Percentiles rank a stretch among this genome's conserved stretches.
Conservation (phyloP, 441 rosid genomes). For the Capsella rubella region DNA sequence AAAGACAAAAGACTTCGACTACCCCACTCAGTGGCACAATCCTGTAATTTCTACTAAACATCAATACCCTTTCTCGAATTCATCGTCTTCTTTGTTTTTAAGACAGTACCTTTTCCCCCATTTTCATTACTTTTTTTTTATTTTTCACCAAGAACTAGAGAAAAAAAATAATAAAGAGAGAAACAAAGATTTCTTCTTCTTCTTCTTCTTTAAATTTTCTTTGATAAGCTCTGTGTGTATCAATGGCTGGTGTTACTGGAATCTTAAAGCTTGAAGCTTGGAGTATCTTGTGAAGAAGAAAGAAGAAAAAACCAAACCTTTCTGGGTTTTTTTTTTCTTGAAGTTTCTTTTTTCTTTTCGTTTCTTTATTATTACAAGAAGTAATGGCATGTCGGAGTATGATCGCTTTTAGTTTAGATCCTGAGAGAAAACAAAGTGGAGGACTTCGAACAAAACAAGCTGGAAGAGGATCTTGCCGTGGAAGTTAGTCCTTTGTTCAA, state of each 20-base stretch:
- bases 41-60: slow-evolving; percentile 47
- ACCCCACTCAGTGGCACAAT: slow-evolving; percentile 56
- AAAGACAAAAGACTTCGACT: slow-evolving; percentile 50
- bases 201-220: not conserved
- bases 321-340: not conserved
- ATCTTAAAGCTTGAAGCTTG: slow-evolving; percentile 77
- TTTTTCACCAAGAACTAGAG: slow-evolving; percentile 24
- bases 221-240: not conserved
- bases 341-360: not conserved
- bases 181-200: not conserved
- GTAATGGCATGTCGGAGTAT: slow-evolving; percentile 68
- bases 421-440: slow-evolving; percentile 91
- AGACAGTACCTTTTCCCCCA: slow-evolving; percentile 48
- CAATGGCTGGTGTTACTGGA: slow-evolving; percentile 74
- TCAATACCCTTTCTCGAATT: slow-evolving; percentile 37
- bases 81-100: slow-evolving; percentile 39
- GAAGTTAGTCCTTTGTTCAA: slow-evolving; percentile 69
- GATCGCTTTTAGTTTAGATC: slow-evolving; percentile 81
- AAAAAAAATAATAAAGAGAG: not conserved
- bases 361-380: slow-evolving; percentile 3
- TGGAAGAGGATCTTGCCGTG: slow-evolving; percentile 98
- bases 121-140: slow-evolving; percentile 15
- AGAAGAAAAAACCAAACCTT: not conserved
- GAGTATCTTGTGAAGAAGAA: slow-evolving; percentile 60
- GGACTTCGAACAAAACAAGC: slow-evolving; percentile 96